phyloP scores from a whole-genome alignment of 164 flowering plant species.

The Nelumbo lutea region DNA sequence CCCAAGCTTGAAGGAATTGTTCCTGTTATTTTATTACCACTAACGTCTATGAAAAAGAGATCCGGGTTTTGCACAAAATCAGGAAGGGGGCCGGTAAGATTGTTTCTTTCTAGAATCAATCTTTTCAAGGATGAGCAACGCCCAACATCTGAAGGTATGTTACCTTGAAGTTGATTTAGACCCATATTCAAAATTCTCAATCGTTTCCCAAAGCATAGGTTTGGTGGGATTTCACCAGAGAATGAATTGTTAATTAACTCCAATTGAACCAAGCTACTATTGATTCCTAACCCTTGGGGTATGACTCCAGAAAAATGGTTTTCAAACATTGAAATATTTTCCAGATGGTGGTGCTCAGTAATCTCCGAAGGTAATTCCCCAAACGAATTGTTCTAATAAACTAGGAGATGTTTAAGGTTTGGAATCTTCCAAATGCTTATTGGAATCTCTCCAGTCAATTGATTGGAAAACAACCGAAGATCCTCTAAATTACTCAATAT shows the following conservation, averaged over 20 bases:
- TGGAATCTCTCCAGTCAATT: too few species aligned
- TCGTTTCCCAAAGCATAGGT: slow-evolving; percentile 41
- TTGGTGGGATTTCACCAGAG: slow-evolving; percentile 46
- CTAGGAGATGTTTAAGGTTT: slow-evolving; percentile 5
- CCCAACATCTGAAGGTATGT: slow-evolving; percentile 41
- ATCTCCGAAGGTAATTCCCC: slow-evolving; percentile 47
- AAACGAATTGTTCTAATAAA: slow-evolving; percentile 36
- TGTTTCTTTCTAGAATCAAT: too few species aligned
- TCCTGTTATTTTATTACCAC: slow-evolving; percentile 30
- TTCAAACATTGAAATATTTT: slow-evolving; percentile 31
- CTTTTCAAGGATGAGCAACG: slow-evolving; percentile 28
- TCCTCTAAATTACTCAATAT: too few species aligned
- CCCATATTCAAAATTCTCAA: slow-evolving; percentile 33
- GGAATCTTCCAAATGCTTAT: too few species aligned
- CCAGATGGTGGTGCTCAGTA: slow-evolving; percentile 34
- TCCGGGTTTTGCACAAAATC: slow-evolving; percentile 20
- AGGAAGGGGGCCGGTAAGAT: too few species aligned
- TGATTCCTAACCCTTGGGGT: slow-evolving; percentile 4
- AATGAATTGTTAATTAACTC: slow-evolving; percentile 45
- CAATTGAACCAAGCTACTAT: slow-evolving; percentile 27
- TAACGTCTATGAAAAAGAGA: slow-evolving; percentile 29
- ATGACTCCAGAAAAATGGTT: slow-evolving; percentile 45
- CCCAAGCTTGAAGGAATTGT: slow-evolving; percentile 43
- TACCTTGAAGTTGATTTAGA: slow-evolving; percentile 8
- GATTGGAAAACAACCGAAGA: too few species aligned